Evolutionary conservation across 1,139 yeast genomes (phyloP), one percentile per base, ranked within the genome.

Genomic region (Suhomyces choctaworum): DNA sequence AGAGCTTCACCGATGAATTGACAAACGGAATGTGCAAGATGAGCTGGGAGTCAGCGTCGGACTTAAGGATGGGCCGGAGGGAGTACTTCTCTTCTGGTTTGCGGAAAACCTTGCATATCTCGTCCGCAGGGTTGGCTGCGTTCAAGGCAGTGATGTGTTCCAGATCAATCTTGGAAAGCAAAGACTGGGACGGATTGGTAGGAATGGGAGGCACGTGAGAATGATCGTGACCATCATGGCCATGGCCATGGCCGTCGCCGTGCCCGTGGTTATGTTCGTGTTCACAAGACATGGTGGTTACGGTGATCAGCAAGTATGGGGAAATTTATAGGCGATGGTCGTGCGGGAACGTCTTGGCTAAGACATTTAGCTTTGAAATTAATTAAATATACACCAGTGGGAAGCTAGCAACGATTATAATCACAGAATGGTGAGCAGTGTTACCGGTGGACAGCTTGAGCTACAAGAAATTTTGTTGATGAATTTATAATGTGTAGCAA

Each of bases 21-120:
- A 88, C 46, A 44, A 90, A 48, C 11, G 96, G 97, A 19, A 92
- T 75, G 42, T 78, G 76, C 20, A 90, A 52, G 29, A 90, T 74
- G 51, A 90, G 46, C 54, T 90, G 96, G 40, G 82, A 78, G 53
- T 92, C 97, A 4, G 85, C 80, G 55, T 90, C 97, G 1, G 90
- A 80, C 50, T 74, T 76, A 23, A 89, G 63, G 24, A 68, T 69
- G 7, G 78, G 79, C 16, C 58, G 57, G 16, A 76, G 48, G 29
- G 60, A 48, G 48, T 69, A 76, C 50, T 62, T 73, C 16, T 65
- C 60, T 2, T 61, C 63, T 3, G 72, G 56, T 5, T 48, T 31
- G 36, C 60, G 61, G 70, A 88, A 85, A 4, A 82, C 53, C 41
- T 74, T 66, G 27, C 70, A 58, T 4, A 82, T 54, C 7, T 74